phyloP scores from a whole-genome alignment of 805 yeast genomes.

The Barnettozyma wickerhamii region DNA sequence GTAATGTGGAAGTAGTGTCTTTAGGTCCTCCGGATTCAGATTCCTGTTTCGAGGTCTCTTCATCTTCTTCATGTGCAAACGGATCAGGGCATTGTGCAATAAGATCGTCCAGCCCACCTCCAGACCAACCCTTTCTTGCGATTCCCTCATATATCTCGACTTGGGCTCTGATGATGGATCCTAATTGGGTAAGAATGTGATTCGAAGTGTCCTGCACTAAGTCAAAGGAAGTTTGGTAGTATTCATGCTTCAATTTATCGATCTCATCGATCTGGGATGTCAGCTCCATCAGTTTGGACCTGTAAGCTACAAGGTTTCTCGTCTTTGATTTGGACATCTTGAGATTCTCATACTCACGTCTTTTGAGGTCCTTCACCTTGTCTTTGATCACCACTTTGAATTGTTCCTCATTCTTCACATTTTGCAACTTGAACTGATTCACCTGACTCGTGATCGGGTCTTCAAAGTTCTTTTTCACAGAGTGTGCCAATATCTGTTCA shows the following conservation, averaged over 20 bases:
- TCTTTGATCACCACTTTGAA: conserved; percentile 52
- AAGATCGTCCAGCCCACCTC: conserved; percentile 77
- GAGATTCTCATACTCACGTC: conserved; percentile 57
- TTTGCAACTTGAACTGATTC: conserved; percentile 38
- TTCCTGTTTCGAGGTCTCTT: conserved; percentile 5
- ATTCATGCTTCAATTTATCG: conserved; percentile 69
- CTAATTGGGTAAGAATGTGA: conserved; percentile 48
- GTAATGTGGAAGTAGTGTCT: conserved; percentile 1
- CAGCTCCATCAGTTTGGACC: conserved; percentile 59
- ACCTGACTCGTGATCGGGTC: conserved; percentile 46
- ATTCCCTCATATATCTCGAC: conserved; percentile 77
- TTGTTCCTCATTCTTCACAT: conserved; percentile 42
- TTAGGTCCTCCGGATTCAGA: not conserved
- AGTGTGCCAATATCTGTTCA: conserved; percentile 60
- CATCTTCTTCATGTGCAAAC: conserved; percentile 31
- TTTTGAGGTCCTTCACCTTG: conserved; percentile 48
- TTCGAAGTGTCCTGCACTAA: conserved; percentile 60
- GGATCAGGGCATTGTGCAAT: conserved; percentile 65
- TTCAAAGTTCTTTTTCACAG: conserved; percentile 51
- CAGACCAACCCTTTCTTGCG: conserved; percentile 82
- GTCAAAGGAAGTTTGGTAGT: conserved; percentile 59
- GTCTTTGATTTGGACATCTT: conserved; percentile 55
- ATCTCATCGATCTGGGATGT: conserved; percentile 77
- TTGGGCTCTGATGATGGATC: conserved; percentile 70
- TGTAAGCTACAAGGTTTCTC: conserved; percentile 64